These are phyloP conservation scores for Porogramme epimiltina DNA, from an alignment of 1,284 basidiomycete genomes.

Conservation along the genomic window DNA sequence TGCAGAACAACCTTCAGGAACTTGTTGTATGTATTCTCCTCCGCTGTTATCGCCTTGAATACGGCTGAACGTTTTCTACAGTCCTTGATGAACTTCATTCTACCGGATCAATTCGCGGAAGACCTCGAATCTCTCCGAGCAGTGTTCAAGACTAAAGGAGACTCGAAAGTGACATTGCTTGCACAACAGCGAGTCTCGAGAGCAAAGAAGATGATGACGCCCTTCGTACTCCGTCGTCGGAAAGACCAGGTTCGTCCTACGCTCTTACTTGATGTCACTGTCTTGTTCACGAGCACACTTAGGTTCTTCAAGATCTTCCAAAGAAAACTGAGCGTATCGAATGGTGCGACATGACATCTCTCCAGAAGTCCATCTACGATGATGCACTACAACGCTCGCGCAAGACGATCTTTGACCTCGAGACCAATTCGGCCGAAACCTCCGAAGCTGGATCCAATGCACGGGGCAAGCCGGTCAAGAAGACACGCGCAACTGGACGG, in stretches of 20 bases:
- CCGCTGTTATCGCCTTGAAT: background rate
- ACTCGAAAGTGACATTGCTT: conserved; percentile 83
- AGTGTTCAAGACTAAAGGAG: conserved; percentile 96
- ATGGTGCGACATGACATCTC: conserved; percentile 90
- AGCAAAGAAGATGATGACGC: conserved; percentile 99
- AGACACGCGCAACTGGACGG: conserved; percentile 44
- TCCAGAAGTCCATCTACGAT: conserved; percentile 85
- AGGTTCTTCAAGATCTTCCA: conserved; percentile 93
- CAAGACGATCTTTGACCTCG: conserved; percentile 74
- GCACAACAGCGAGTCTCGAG: conserved; percentile 90
- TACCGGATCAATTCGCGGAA: conserved; percentile 87
- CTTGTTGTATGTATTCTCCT: conserved; percentile 73
- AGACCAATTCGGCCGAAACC: conserved; percentile 37
- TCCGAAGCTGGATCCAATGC: conserved; percentile 33
- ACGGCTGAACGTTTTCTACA: conserved; percentile 34
- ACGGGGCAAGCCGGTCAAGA: conserved; percentile 44
- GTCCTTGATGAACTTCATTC: conserved; percentile 98
- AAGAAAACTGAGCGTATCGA: conserved; percentile 92
- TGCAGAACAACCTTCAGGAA: conserved; percentile 93
- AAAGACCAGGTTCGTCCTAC: conserved; percentile 76
- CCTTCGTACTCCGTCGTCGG: conserved; percentile 93
- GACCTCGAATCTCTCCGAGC: conserved; percentile 80
- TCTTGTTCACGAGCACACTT: conserved; percentile 2
- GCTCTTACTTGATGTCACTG: conserved; percentile 1
- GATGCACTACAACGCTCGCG: conserved; percentile 85